A percentile compares a stretch with the other conserved stretches of the same genome.
These are phyloP conservation scores for Talaromyces sp. DNA, from an alignment of 2,329 filamentous ascomycete species.

Conservation along the genomic window DNA sequence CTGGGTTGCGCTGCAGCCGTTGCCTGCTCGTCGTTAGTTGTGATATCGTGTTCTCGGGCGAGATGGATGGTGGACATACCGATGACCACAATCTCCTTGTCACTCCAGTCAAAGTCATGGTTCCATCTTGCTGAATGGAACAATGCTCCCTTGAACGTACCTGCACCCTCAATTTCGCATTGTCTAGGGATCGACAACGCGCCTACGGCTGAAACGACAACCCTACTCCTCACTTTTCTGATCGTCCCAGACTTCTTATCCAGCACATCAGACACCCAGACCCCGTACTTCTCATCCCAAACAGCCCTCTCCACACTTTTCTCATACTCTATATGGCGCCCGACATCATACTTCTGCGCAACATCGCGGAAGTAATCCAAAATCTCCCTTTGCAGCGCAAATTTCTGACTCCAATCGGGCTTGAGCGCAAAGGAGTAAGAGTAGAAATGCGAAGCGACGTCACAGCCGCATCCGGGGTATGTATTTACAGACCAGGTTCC, in stretches of 20 bases:
- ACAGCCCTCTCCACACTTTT: conserved; percentile 23
- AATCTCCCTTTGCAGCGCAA: conserved; percentile 37
- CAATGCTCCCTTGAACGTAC: conserved; percentile 34
- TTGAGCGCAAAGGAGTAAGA: conserved; percentile 44
- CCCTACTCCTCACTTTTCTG: conserved; percentile 23
- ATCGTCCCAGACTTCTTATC: conserved; percentile 24
- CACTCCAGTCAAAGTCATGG: conserved; percentile 35
- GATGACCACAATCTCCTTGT: conserved; percentile 39
- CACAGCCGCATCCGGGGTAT: conserved; percentile 39
- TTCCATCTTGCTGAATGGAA: conserved; percentile 45
- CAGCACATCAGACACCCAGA: conserved; percentile 28
- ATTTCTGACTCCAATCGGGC: conserved; percentile 38
- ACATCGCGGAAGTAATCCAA: conserved; percentile 27
- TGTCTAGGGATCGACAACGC: conserved; percentile 27
- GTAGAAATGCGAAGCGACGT: conserved; percentile 41
- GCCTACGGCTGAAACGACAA: conserved; percentile 33
- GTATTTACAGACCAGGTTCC: conserved; percentile 37
- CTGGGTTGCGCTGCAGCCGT: conserved; percentile 49
- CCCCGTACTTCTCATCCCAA: conserved; percentile 22
- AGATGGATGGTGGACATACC: too few species aligned
- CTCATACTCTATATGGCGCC: conserved; percentile 23
- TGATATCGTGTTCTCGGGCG: too few species aligned
- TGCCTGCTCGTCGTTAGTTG: too few species aligned
- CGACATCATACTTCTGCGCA: conserved; percentile 23
- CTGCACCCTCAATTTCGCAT: conserved; percentile 29